Base-by-base conservation (phyloP, 2,329 filamentous ascomycete species). In the Tolypocladium cylindrosporum region DNA sequence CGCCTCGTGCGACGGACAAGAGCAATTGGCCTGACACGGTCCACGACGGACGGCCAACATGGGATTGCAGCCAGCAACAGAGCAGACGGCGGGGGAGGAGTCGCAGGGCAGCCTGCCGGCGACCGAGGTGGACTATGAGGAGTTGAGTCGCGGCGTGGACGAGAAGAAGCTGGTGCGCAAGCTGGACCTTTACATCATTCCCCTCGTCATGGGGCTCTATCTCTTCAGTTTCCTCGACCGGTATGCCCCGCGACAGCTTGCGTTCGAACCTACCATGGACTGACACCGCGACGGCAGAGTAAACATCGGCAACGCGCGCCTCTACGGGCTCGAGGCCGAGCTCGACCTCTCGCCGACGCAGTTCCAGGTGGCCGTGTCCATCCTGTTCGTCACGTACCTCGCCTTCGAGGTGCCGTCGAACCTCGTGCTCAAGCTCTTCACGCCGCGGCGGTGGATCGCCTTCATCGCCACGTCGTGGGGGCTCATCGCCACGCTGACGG, bases 171-270 rank as follows among this genome's bases (percentile, higher is more conserved):
- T 90, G 27, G 75, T 89, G 50, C 76, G 82, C 57, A 89, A 88
- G 70, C 71, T 90, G 39, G 87, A 90, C 68, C 60, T 77, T 16
- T 77, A 81, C 65, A 77, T 90, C 34, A 78, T 90, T 16, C 87
- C 87, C 2, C 74, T 89, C 24, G 76, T 89, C 9, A 88, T 88
- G 82, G 69, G 82, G 8, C 71, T 89, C 19, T 93, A 93, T 68
- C 77, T 91, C 16, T 84, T 91, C 63, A 88, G 85, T 63, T 92
- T 91, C 68, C 73, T 92, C 10, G 89, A 91, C 67, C 78, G 88
- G 81, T 51, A 51, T 8, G 48, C 21, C 42, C 31, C 8, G 7
- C 31, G 31, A 9, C 8, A 3, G 8, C 24, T 31, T 31, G 13
- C 42, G 21, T 13, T 21, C 42, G 11, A 50, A 24, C 4, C 24